Base-by-base conservation (phyloP, 495 filamentous ascomycete genomes). In the Aspergillus wentii region DNA sequence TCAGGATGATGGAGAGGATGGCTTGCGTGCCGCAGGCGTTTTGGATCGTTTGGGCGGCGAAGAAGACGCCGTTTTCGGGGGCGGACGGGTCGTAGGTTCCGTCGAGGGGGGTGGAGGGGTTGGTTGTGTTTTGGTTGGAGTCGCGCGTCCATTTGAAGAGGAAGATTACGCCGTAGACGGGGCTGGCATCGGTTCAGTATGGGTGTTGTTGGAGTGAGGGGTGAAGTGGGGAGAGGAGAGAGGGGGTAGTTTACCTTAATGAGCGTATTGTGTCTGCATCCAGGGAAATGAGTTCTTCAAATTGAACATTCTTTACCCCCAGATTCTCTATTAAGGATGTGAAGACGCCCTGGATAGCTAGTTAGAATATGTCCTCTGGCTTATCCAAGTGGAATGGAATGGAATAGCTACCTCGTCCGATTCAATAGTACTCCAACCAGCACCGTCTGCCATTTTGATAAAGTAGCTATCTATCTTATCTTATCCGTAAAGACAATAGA, bases 11-110 rank as follows among this genome's bases (percentile, higher is more conserved):
- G 31, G 84, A 90, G 21, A 99, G 79, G 41, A 99, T 79, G 17
- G 92, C 92, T 66, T 97, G 92, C 11, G 92, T 99, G 40, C 90
- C 92, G 70, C 92, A 99, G 17, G 92, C 92, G 69, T 99, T 99
- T 69, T 97, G 92, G 63, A 99, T 99, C 1, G 91, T 96, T 66
- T 99, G 92, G 9, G 83, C 81, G 2, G 92, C 92, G 69, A 99
- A 99, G 74, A 95, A 99, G 51, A 96, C 66, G n/a, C n/a, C n/a
- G 37, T 71, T 69, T 46, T 88, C 79, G 3, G 51, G 37, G 1
- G 88, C 85, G 8, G 69, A 72, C 41, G 70, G 66, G 66, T 95
- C 91, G 64, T 86, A 94, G 30, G 61, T 71, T 33, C 92, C 90
- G 58, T 95, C 85, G 26, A 70, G 59, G 27, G 86, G 83, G 15